Conservation (phyloP, 352 stramenopile species). For the Stramenopiles sp. region DNA sequence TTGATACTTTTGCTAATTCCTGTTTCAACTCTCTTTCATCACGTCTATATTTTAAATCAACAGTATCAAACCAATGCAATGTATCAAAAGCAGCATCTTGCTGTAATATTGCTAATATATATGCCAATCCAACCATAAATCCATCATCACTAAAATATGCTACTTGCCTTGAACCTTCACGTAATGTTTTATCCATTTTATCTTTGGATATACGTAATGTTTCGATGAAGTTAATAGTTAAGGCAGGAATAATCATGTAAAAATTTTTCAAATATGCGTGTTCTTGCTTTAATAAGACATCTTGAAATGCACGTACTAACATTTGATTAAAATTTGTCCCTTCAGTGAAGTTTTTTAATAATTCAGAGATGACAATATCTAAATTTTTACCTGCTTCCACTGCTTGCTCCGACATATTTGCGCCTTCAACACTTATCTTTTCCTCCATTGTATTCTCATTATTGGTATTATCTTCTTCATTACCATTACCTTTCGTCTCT, state of each 20-base stretch:
- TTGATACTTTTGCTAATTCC: conserved; percentile 30
- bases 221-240: conserved; percentile 67
- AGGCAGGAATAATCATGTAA: conserved; percentile 55
- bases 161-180: conserved; percentile 38
- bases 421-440: conserved; percentile 30
- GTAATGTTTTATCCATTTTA: conserved; percentile 81
- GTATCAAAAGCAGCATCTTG: conserved; percentile 44
- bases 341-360: conserved; percentile 65
- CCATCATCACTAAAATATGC: conserved; percentile 86
- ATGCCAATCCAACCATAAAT: conserved; percentile 76
- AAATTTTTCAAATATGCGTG: conserved; percentile 76
- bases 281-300: conserved; percentile 53
- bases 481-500: no score
- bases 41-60: conserved; percentile 50
- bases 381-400: conserved; percentile 54
- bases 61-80: conserved; percentile 68
- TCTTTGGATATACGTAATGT: conserved; percentile 50
- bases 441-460: conserved; percentile 35
- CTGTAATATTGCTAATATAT: conserved; percentile 67
- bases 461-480: conserved; percentile 33
- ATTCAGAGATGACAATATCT: conserved; percentile 52
- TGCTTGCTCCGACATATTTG: conserved; percentile 47
- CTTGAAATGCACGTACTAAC: conserved; percentile 57
- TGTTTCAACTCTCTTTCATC: conserved; percentile 49
- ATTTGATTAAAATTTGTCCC: no score